phyloP scores from a whole-genome alignment of 2,329 filamentous ascomycete genomes.

The Cladophialophora bantiana region DNA sequence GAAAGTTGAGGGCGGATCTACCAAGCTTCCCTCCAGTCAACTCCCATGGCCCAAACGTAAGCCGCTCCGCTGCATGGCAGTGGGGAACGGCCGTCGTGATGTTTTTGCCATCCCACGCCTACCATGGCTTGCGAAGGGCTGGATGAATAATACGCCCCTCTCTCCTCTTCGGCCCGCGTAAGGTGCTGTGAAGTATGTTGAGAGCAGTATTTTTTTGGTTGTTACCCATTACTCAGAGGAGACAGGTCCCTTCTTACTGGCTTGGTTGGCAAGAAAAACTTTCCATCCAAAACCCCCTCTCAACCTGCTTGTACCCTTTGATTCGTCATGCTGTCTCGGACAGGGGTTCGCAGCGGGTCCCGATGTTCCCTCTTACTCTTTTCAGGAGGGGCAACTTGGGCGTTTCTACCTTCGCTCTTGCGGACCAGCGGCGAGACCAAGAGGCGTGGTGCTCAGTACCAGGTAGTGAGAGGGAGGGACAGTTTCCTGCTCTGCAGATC shows the following conservation, averaged over 20 bases:
- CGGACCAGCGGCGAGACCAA: neutral
- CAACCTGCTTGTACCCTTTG: neutral
- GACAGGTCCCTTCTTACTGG: neutral
- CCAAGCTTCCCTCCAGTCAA: neutral
- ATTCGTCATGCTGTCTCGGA: conserved; percentile 13
- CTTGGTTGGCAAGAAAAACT: neutral
- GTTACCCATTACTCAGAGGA: neutral
- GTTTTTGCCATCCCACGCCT: neutral
- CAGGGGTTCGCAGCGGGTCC: conserved; percentile 5
- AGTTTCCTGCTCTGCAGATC: neutral
- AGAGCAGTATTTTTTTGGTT: neutral
- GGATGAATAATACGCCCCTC: conserved; percentile 22
- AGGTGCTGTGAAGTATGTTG: neutral
- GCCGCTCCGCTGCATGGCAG: conserved; percentile 4
- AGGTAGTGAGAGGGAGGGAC: neutral
- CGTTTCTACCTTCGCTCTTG: neutral
- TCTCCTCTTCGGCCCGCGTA: conserved; percentile 2
- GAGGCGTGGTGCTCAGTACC: neutral
- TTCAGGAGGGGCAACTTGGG: neutral
- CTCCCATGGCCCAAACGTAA: conserved; percentile 9
- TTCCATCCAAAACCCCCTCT: neutral
- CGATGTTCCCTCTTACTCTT: neutral
- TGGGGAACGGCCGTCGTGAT: neutral
- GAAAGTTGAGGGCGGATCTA: conserved; percentile 6
- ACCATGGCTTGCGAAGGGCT: conserved; percentile 3